Percentiles rank a stretch among this genome's conserved stretches.
Evolutionary conservation across 1,139 yeast genomes (phyloP).

Genomic region (Saccharomyces hybrid): DNA sequence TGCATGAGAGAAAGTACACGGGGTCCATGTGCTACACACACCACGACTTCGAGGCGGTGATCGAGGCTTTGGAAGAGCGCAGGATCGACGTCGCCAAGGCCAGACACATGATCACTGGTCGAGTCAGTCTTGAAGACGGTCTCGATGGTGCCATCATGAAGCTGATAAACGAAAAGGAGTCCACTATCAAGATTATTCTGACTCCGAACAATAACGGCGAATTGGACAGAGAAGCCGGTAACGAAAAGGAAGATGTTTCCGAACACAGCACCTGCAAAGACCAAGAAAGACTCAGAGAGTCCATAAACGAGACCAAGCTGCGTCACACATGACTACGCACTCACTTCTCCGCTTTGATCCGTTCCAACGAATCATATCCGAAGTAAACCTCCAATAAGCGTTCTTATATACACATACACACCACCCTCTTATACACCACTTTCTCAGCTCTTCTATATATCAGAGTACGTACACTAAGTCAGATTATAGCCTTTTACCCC

Average conservation of each 20-base stretch:
- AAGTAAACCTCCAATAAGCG: too few relatives aligned
- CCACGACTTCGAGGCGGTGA: conserved; percentile 45
- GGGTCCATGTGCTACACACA: conserved; percentile 48
- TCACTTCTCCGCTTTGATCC: background rate
- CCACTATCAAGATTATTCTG: conserved; percentile 43
- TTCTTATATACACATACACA: too few relatives aligned
- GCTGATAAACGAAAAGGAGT: conserved; percentile 41
- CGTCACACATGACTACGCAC: background rate
- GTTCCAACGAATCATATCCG: too few relatives aligned
- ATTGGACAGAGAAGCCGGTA: conserved; percentile 5
- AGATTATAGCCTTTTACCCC: background rate
- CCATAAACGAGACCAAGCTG: background rate
- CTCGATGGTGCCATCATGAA: conserved; percentile 41
- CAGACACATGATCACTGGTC: conserved; percentile 39
- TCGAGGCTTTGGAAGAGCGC: conserved; percentile 39
- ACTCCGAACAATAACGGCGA: conserved; percentile 34
- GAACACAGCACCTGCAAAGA: background rate
- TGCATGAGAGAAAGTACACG: conserved; percentile 40
- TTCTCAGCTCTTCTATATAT: background rate
- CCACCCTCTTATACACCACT: background rate
- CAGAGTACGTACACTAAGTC: background rate
- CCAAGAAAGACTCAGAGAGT: background rate
- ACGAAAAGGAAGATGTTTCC: background rate
- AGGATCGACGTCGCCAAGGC: conserved; percentile 37
- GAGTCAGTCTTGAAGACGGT: conserved; percentile 38